Base-by-base conservation (phyloP, 2,329 filamentous ascomycete species). In the Fonsecaea pugnacius region DNA sequence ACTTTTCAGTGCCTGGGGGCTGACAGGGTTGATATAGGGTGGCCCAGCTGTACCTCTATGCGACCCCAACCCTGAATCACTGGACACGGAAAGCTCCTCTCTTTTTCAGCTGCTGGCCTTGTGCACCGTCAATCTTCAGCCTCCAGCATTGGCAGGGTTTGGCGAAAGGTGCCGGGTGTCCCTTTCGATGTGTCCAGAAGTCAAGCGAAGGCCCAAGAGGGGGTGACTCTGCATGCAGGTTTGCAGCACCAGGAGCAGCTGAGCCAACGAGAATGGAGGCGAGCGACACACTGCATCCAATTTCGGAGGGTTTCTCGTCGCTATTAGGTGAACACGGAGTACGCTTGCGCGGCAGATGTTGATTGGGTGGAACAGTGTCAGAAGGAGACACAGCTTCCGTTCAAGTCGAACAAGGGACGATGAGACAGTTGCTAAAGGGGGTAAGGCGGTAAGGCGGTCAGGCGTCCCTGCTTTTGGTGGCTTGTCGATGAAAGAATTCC, bases 201-300 rank as follows among this genome's bases (percentile, higher is more conserved):
- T 18, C 43, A 48, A 3, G 18, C 43, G 43, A 48, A 48, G 43
- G 43, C 43, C 43, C 43, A 48, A 21, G 24, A 48, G 7, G 43
- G 43, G 43, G 43, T 48, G 43, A 43, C 38, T 43, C 38, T 43
- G 38, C 32, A 57, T n/a, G 36, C 35, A 33, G 12, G 27, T 18
- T 54, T 8, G 27, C n/a, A 40, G 33, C 24, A 36, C 24, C 33
- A 40, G 32, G 24, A 40, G 21, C 43, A 43, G 21, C 46, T 35
- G 18, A 40, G 21, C 36, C 43, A 36, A 52, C 48, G 32, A 60
- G 43, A 16, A 27, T 51, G 6, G 30, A 60, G 18, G 9, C 21
- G n/a, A 18, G 43, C 32, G 57, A 24, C 21, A 59, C 30, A 46
- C 43, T 14, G 36, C 40, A 36, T 40, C 57, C 57, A 24, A 40